Evolutionary conservation across 1,139 yeast species (phyloP), one percentile per base, ranked within the genome.

Genomic region (Hyphopichia fennica): DNA sequence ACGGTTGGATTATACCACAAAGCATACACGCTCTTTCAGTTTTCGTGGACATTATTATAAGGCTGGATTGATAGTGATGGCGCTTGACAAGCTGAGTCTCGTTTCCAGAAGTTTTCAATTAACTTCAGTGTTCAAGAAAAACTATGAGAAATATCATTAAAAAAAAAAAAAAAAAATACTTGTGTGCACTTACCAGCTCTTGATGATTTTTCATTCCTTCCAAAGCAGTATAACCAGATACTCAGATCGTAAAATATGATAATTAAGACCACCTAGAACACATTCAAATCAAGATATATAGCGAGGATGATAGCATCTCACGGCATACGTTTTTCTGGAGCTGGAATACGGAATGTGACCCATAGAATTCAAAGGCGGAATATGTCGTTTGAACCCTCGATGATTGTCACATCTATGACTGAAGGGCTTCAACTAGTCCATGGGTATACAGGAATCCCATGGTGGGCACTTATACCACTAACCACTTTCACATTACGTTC

Each of bases 11-110:
- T 46, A 91, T 78, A 8, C 97, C 99, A 65, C 99, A 93, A 46
- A 93, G 78, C 96, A 93, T 88, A 62, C 99, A 93, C 19, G 99
- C 99, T 74, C 99, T 81, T 53, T 93, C 96, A 23, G 87, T 75
- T 65, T 83, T 76, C 28, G 79, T 67, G 15, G 84, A 78, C 84
- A 79, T 77, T 39, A 19, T 50, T 36, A 6, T 22, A 6, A 7
- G 6, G 9, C 23, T 22, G 9, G 6, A 42, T 14, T 8, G 14
- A 7, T 7, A 11, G 14, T 7, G 30, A 7, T 27, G 30, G n/a
- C 15, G 5, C 8, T 13, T 27, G 11, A 27, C 6, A 7, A 27
- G 30, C 15, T 11, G 14, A 8, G 30, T 27, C n/a, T 27, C 14
- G n/a, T n/a, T n/a, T n/a, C n/a, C n/a, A n/a, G n/a, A n/a, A n/a